A percentile compares a stretch with the other conserved stretches of the same genome.
These are phyloP conservation scores for Biscutella laevigata DNA, from an alignment of 441 rosid species.

Conservation along the genomic window DNA sequence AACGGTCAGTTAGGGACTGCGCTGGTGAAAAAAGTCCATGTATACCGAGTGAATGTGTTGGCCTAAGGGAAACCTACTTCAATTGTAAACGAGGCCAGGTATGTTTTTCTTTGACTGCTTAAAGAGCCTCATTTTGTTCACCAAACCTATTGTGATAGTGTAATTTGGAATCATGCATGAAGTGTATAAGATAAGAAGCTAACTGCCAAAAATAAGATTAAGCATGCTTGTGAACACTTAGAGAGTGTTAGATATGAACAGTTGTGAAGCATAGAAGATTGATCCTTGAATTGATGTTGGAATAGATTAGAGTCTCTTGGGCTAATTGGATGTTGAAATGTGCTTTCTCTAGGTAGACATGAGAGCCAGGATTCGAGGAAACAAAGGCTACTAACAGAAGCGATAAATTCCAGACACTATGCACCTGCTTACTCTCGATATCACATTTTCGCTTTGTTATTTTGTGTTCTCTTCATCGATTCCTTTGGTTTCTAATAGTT, in stretches of 20 bases:
- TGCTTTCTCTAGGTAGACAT: constrained; percentile 48
- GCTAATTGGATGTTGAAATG: not conserved
- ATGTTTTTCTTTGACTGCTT: constrained; percentile 14
- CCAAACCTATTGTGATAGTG: not conserved
- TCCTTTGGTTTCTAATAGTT: not conserved
- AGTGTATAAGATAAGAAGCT: not conserved
- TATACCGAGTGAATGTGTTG: constrained; percentile 73
- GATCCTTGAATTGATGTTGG: not conserved
- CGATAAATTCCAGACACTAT: not conserved
- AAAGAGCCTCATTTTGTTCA: not conserved
- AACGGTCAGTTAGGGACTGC: constrained; percentile 69
- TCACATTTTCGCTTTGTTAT: not conserved
- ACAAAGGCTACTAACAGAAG: constrained; percentile 53
- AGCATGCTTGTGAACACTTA: not conserved
- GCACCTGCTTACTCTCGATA: not conserved
- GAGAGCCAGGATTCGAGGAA: constrained; percentile 81
- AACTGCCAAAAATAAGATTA: not conserved
- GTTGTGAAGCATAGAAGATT: not conserved
- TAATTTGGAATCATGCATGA: not conserved
- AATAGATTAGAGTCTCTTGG: not conserved
- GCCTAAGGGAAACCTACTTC: constrained; percentile 80
- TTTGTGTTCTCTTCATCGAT: not conserved
- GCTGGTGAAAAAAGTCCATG: constrained; percentile 72
- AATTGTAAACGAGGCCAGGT: constrained; percentile 95
- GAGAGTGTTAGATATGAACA: not conserved